Evolutionary conservation across 352 stramenopile species (phyloP).

Genomic region (Aphanomyces cochlioides): DNA sequence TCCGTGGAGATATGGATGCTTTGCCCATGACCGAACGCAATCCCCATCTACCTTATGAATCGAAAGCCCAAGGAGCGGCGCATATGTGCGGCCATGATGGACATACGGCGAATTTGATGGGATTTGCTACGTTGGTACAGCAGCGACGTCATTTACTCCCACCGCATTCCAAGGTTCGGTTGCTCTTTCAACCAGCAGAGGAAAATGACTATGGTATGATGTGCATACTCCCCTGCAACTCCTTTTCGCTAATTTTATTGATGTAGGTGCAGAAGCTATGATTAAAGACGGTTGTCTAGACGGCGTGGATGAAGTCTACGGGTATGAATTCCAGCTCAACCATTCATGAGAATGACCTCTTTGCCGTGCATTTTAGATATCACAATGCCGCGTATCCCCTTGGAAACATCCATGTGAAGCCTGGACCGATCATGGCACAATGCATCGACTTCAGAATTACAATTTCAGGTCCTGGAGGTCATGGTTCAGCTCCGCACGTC

Average conservation of each 20-base stretch:
- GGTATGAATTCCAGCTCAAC: conserved; percentile 37
- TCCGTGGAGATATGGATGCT: conserved; percentile 96
- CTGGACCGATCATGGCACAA: conserved; percentile 89
- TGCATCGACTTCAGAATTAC: conserved; percentile 90
- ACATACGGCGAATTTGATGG: conserved; percentile 93
- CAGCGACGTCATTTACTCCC: conserved; percentile 65
- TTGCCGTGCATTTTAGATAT: conserved; percentile 44
- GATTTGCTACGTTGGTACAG: conserved; percentile 76
- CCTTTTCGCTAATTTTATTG: neutral
- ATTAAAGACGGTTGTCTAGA: conserved; percentile 87
- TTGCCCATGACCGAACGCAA: conserved; percentile 88
- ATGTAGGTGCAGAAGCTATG: conserved; percentile 90
- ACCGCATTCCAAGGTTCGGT: conserved; percentile 73
- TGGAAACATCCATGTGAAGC: conserved; percentile 82
- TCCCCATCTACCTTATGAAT: conserved; percentile 72
- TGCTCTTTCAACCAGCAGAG: conserved; percentile 96
- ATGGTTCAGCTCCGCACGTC: conserved; percentile 90
- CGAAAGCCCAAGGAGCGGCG: conserved; percentile 39
- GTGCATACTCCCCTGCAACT: neutral
- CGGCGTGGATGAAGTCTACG: conserved; percentile 87
- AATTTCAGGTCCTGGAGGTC: conserved; percentile 89
- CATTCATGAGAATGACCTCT: conserved; percentile 78
- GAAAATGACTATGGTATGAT: conserved; percentile 49
- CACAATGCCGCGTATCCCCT: conserved; percentile 87
- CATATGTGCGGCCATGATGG: conserved; percentile 96